Evolutionary conservation across 2,329 filamentous ascomycete species (phyloP).

Genomic region (Aspergillus versicolor): DNA sequence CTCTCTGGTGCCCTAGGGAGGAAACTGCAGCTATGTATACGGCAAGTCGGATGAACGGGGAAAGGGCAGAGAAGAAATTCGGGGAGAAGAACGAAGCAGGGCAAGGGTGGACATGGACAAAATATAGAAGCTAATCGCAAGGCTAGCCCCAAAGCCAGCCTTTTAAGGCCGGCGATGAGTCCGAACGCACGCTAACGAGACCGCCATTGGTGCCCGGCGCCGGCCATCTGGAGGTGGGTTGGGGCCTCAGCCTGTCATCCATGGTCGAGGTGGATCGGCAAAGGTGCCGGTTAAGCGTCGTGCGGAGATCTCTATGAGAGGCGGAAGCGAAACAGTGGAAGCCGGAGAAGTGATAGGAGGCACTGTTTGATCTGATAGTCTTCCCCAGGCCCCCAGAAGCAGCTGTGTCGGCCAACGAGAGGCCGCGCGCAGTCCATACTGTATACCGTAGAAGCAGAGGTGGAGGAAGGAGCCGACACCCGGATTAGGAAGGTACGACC

Average conservation of each 20-base stretch:
- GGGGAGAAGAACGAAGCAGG: background rate
- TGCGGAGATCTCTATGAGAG: background rate
- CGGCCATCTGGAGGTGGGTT: background rate
- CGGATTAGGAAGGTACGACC: background rate
- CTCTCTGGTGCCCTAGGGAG: background rate
- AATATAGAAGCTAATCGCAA: constrained; percentile 6
- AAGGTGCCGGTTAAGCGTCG: background rate
- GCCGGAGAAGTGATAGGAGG: no score
- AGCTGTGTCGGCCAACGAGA: no score
- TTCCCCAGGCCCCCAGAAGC: no score
- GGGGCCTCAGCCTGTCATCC: background rate
- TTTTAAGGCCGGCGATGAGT: constrained; percentile 13
- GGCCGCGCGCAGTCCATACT: no score
- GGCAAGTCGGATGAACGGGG: background rate
- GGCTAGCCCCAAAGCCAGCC: constrained; percentile 8
- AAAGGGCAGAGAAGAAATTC: background rate
- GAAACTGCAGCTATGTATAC: background rate
- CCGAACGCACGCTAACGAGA: background rate
- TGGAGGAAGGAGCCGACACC: background rate
- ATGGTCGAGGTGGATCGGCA: background rate
- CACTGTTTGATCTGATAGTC: no score
- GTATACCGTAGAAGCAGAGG: no score
- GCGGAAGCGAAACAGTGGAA: background rate
- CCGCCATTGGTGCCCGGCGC: background rate
- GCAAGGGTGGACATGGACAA: background rate